Evolutionary conservation across 2,329 filamentous ascomycete species (phyloP).

Genomic region (Trichoderma endophyticum): DNA sequence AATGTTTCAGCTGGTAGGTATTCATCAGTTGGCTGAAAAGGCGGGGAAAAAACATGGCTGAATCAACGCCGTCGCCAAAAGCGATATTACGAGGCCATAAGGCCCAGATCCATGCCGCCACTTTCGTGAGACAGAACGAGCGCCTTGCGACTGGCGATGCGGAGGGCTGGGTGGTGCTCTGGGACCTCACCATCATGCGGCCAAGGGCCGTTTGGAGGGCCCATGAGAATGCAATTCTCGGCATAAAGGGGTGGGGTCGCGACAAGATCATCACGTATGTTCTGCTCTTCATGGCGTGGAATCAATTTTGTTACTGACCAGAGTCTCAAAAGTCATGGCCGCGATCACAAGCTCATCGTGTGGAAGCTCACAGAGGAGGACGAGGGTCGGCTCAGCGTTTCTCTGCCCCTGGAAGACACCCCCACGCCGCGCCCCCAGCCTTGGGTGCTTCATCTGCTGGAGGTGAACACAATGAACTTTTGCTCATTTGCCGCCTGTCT

Average conservation of each 20-base stretch:
- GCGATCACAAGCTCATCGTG: slow-evolving; percentile 80
- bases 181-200: slow-evolving; percentile 79
- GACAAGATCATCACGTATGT: slow-evolving; percentile 80
- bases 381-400: slow-evolving; percentile 62
- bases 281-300: slow-evolving; percentile 33
- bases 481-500: slow-evolving; percentile 72
- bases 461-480: slow-evolving; percentile 94
- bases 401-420: slow-evolving; percentile 65
- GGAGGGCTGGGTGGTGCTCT: slow-evolving; percentile 82
- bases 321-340: slow-evolving; percentile 73
- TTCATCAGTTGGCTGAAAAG: neutral
- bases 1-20: slow-evolving; percentile 1
- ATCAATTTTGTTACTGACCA: neutral
- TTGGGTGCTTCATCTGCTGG: slow-evolving; percentile 79
- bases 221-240: slow-evolving; percentile 74
- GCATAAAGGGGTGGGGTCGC: slow-evolving; percentile 66
- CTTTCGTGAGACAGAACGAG: slow-evolving; percentile 69
- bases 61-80: slow-evolving; percentile 40
- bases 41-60: slow-evolving; percentile 26
- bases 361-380: slow-evolving; percentile 69
- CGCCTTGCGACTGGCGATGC: slow-evolving; percentile 84
- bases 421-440: slow-evolving; percentile 57
- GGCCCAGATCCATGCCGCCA: slow-evolving; percentile 71
- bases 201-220: slow-evolving; percentile 82
- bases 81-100: slow-evolving; percentile 81